These are phyloP conservation scores for Zymoseptoria pseudotritici DNA, from an alignment of 2,329 filamentous ascomycete species.

Conservation along the genomic window DNA sequence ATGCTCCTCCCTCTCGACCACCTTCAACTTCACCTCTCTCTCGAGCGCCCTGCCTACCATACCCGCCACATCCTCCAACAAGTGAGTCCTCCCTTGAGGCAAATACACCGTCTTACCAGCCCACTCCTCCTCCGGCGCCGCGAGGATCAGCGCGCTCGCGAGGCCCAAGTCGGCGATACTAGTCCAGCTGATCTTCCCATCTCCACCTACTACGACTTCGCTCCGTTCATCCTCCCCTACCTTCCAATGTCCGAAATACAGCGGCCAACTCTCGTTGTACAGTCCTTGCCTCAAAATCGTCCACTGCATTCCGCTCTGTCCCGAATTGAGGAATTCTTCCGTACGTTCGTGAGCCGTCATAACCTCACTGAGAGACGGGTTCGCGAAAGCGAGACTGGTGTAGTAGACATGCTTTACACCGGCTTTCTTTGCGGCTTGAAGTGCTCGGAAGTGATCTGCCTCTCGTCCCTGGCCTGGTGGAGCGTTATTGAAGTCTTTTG, in stretches of 20 bases:
- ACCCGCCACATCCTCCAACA: constrained; percentile 22
- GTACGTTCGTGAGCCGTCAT: constrained; percentile 43
- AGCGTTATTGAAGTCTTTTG: constrained; percentile 39
- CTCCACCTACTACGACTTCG: constrained; percentile 34
- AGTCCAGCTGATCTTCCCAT: constrained; percentile 39
- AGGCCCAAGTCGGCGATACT: constrained; percentile 38
- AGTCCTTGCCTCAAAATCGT: constrained; percentile 40
- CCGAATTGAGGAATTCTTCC: constrained; percentile 31
- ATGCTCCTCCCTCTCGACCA: constrained; percentile 34
- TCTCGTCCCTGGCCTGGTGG: constrained; percentile 37
- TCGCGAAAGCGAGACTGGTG: constrained; percentile 38
- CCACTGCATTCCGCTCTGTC: constrained; percentile 20
- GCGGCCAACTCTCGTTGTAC: constrained; percentile 41
- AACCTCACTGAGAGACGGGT: constrained; percentile 35
- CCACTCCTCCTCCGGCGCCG: constrained; percentile 26
- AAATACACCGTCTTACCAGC: constrained; percentile 35
- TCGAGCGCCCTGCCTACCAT: constrained; percentile 22
- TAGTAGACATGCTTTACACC: constrained; percentile 42
- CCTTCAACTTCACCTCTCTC: constrained; percentile 28
- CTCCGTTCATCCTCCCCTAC: constrained; percentile 27
- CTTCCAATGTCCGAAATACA: constrained; percentile 41
- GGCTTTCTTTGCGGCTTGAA: constrained; percentile 35
- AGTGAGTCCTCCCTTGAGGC: constrained; percentile 22
- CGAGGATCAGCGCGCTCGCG: constrained; percentile 35
- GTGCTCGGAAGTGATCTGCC: constrained; percentile 37